Conservation (phyloP, 2,329 filamentous ascomycete genomes). For the Fonsecaea erecta region DNA sequence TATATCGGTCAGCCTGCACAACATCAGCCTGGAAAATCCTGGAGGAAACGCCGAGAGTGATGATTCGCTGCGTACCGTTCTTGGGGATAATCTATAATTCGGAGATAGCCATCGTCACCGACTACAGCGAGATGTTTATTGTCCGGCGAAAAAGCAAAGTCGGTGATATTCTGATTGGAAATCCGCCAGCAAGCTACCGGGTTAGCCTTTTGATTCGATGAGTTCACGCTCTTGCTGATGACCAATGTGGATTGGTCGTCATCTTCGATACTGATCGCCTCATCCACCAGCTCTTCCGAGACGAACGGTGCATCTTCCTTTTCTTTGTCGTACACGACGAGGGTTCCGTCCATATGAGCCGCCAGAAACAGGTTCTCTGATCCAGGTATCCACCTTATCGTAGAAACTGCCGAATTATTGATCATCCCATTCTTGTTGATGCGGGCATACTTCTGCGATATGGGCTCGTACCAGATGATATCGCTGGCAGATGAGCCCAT, state of each 20-base stretch:
- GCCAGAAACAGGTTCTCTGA: slow-evolving; percentile 93
- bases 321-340: slow-evolving; percentile 97
- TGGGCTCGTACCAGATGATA: slow-evolving; percentile 98
- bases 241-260: slow-evolving; percentile 58
- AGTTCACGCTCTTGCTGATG: slow-evolving; percentile 89
- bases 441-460: slow-evolving; percentile 91
- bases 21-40: slow-evolving; percentile 30
- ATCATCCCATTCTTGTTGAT: slow-evolving; percentile 97
- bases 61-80: slow-evolving; percentile 70
- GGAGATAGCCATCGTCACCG: slow-evolving; percentile 85
- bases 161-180: slow-evolving; percentile 87
- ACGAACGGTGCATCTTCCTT: slow-evolving; percentile 85
- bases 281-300: slow-evolving; percentile 64
- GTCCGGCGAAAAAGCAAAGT: slow-evolving; percentile 90
- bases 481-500: slow-evolving; percentile 97
- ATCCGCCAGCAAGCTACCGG: slow-evolving; percentile 92
- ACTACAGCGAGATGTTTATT: slow-evolving; percentile 85
- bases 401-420: slow-evolving; percentile 80
- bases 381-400: slow-evolving; percentile 91
- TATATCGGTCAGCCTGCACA: slow-evolving; percentile 74
- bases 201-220: slow-evolving; percentile 90
- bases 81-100: slow-evolving; percentile 87
- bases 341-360: slow-evolving; percentile 84
- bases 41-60: neutral
- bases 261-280: slow-evolving; percentile 42